Evolutionary conservation across 176 grass and related monocot genomes (phyloP).

Genomic region (Aegilops sharonensis): DNA sequence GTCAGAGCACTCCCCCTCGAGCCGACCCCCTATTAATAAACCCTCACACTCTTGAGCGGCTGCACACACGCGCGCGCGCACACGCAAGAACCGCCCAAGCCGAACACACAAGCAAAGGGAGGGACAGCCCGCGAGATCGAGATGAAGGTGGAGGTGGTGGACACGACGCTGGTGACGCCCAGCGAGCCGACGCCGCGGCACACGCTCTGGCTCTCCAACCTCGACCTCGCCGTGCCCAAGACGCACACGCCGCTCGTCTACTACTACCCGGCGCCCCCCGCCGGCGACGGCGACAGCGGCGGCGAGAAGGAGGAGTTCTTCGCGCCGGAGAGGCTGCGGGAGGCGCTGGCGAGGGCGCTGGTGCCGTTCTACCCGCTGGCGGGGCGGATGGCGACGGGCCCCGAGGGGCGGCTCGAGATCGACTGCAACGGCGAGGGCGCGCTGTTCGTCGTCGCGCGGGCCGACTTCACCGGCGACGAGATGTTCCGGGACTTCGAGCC

Average conservation of each 20-base stretch:
- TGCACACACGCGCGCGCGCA: not conserved
- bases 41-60: not conserved
- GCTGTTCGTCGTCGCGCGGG: slow-evolving; percentile 45
- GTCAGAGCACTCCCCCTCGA: too few relatives aligned
- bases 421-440: slow-evolving; percentile 65
- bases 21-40: not conserved
- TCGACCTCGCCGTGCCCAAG: slow-evolving; percentile 54
- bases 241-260: slow-evolving; percentile 62
- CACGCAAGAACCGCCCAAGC: not conserved
- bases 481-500: slow-evolving; percentile 56
- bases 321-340: slow-evolving; percentile 41
- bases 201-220: slow-evolving; percentile 57
- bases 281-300: not conserved
- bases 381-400: slow-evolving; percentile 34
- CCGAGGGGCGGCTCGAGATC: slow-evolving; percentile 41
- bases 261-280: slow-evolving; percentile 38
- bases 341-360: slow-evolving; percentile 50
- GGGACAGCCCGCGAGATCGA: not conserved
- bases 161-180: slow-evolving; percentile 56
- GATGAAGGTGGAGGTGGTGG: slow-evolving; percentile 68
- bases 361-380: slow-evolving; percentile 68
- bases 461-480: slow-evolving; percentile 45
- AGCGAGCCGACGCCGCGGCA: slow-evolving; percentile 52
- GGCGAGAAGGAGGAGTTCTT: slow-evolving; percentile 25
- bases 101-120: not conserved